Percentiles rank a stretch among this genome's conserved stretches.
Conservation (phyloP, 202 grass and related monocot species). For the Dendrocalamus latiflorus region DNA sequence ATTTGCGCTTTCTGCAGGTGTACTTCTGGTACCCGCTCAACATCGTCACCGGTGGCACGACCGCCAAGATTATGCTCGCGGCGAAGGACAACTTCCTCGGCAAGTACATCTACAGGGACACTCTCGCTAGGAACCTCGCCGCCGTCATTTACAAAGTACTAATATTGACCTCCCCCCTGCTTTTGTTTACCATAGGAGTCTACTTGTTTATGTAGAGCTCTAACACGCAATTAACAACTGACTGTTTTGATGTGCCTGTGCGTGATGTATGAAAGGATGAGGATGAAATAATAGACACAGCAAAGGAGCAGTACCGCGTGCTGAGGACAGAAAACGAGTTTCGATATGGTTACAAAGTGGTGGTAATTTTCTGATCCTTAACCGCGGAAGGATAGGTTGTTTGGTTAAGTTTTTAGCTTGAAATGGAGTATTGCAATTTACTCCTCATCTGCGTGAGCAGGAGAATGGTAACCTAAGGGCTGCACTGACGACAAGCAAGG, state of each 20-base stretch:
- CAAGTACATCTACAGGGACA: conserved; percentile 98
- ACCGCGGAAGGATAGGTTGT: too few species aligned
- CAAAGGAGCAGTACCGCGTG: conserved; percentile 61
- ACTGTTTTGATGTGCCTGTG: background rate
- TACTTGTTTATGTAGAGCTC: too few species aligned
- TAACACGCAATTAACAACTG: background rate
- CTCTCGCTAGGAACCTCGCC: too few species aligned
- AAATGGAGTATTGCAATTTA: too few species aligned
- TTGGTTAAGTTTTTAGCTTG: too few species aligned
- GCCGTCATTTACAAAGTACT: conserved; percentile 77
- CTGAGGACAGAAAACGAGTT: conserved; percentile 62
- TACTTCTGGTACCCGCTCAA: conserved; percentile 95
- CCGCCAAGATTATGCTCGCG: conserved; percentile 92
- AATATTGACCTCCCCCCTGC: background rate
- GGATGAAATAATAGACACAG: conserved; percentile 69
- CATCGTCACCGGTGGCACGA: conserved; percentile 76
- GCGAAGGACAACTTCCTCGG: conserved; percentile 96
- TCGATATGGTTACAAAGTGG: conserved; percentile 91
- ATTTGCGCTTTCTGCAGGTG: conserved; percentile 41
- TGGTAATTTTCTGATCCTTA: conserved; percentile 49
- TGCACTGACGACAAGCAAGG: too few species aligned
- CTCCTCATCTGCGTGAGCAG: too few species aligned
- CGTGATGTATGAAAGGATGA: conserved; percentile 55
- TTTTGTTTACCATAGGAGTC: background rate
- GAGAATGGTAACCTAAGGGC: too few species aligned